Percentiles rank a stretch among this genome's conserved stretches.
These are phyloP conservation scores for Irineochytrium annulatum DNA, from an alignment of 192 early-diverging fungal genomes.

Conservation along the genomic window DNA sequence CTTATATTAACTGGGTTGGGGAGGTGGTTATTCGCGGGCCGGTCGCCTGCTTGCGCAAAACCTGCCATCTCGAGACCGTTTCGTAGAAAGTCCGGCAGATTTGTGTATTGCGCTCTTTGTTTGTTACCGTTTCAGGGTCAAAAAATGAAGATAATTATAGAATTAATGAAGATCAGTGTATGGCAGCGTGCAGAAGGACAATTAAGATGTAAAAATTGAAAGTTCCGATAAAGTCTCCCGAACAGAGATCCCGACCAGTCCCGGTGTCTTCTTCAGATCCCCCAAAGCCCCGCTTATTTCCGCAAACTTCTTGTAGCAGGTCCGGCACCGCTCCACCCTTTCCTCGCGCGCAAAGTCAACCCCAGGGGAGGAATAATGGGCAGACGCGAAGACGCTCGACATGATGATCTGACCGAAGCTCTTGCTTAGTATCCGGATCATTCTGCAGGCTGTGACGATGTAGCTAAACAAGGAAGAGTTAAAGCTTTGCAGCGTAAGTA, in stretches of 20 bases:
- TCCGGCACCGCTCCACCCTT: constrained; percentile 28
- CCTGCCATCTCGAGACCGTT: too few species aligned
- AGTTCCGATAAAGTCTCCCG: constrained; percentile 37
- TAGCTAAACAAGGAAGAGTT: constrained; percentile 30
- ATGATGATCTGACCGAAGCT: constrained; percentile 38
- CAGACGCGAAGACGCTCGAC: constrained; percentile 17
- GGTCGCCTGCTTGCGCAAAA: too few species aligned
- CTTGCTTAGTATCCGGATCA: constrained; percentile 36
- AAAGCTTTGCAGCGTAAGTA: not conserved
- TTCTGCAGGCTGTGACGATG: constrained; percentile 43
- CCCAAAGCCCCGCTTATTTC: constrained; percentile 27
- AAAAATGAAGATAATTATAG: too few species aligned
- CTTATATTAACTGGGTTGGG: too few species aligned
- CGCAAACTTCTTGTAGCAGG: constrained; percentile 22
- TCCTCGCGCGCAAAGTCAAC: constrained; percentile 41
- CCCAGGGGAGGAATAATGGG: constrained; percentile 20
- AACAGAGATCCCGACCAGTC: constrained; percentile 33
- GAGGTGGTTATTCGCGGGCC: too few species aligned
- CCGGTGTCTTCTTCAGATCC: constrained; percentile 32
- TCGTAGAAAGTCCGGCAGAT: too few species aligned
- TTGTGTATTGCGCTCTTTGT: too few species aligned
- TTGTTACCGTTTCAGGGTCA: too few species aligned
- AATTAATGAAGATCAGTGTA: too few species aligned
- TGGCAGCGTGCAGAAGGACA: too few species aligned
- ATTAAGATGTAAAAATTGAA: constrained; percentile 21